Percentiles rank a stretch among this genome's conserved stretches.
These are phyloP conservation scores for Tuber umbilicatum DNA, from an alignment of 495 filamentous ascomycete genomes.

Conservation along the genomic window DNA sequence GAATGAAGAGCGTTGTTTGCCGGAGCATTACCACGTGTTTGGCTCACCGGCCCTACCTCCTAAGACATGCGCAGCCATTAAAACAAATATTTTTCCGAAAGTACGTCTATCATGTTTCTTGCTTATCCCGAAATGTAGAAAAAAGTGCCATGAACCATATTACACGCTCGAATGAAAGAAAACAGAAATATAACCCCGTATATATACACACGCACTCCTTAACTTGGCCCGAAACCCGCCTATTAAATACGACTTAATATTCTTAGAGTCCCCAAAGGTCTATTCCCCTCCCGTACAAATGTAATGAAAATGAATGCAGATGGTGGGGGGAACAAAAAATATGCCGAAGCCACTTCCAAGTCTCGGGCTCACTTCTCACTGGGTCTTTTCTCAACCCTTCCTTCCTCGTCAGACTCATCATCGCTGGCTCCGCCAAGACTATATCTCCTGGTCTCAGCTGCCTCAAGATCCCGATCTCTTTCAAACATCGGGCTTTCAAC, in stretches of 20 bases:
- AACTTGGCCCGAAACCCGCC: not conserved
- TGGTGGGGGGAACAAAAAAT: not conserved
- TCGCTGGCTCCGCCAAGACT: constrained; percentile 55
- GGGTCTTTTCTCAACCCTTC: constrained; percentile 13
- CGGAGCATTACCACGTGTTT: not conserved
- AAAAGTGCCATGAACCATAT: constrained; percentile 1
- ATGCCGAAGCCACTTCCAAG: not conserved
- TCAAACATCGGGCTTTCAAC: constrained; percentile 45
- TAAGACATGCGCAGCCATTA: not conserved
- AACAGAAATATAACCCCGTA: not conserved
- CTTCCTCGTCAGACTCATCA: constrained; percentile 35
- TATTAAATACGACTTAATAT: not conserved
- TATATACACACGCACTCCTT: not conserved
- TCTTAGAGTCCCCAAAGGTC: not conserved
- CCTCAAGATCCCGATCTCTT: constrained; percentile 30
- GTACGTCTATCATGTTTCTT: not conserved
- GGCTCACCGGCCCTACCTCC: not conserved
- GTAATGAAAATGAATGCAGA: not conserved
- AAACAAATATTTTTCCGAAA: not conserved
- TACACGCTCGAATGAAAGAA: not conserved
- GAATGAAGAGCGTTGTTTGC: not conserved
- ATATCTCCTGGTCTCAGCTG: constrained; percentile 48
- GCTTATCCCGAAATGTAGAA: not conserved
- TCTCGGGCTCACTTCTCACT: constrained; percentile 6
- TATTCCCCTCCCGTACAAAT: not conserved